Evolutionary conservation across 805 yeast species (phyloP), one percentile per base, ranked within the genome.

Genomic region (Scheffersomyces lignosus): DNA sequence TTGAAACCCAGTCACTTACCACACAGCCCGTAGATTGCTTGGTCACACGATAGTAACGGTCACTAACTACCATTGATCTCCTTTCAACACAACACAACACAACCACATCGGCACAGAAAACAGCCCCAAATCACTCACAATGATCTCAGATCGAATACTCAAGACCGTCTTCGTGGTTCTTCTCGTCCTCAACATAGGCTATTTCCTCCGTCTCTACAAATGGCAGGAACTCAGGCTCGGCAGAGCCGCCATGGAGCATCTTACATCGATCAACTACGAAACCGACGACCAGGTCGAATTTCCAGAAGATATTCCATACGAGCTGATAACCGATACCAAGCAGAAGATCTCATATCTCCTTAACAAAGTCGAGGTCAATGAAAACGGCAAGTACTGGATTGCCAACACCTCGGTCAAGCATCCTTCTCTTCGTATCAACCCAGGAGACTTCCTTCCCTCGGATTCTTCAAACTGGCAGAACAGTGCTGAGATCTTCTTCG

Each of bases 281-380:
- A 48, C 54, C n/a, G 60, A 58, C 29, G 59, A 52, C 33, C 46
- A 46, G 30, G 41, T 51, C 4, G 16, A 34, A 14, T 43, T 38
- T 13, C 47, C 55, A 10, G 18, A 18, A 2, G 47, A 45, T n/a
- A 37, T 34, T 12, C 33, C 40, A 5, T 59, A 56, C 32, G 36
- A 45, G 7, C 43, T 41, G 10, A 40, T 58, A 25, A 20, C 24
- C 10, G 42, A 34, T 4, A 29, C 47, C 12, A 31, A 40, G 15
- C 52, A 57, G 33, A 37, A 35, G 25, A 20, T 40, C 8, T 23
- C 42, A 4, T 29, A 29, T 15, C 18, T 40, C 13, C 30, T 40
- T 10, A 5, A 25, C 18, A 9, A 18, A 9, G 41, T 37, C 6
- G 34, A 29, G 5, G 31, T 27, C 9, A 35, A 31, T 16, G 33